phyloP scores from a whole-genome alignment of 352 stramenopile genomes.

The Globisporangium heterothallicum region DNA sequence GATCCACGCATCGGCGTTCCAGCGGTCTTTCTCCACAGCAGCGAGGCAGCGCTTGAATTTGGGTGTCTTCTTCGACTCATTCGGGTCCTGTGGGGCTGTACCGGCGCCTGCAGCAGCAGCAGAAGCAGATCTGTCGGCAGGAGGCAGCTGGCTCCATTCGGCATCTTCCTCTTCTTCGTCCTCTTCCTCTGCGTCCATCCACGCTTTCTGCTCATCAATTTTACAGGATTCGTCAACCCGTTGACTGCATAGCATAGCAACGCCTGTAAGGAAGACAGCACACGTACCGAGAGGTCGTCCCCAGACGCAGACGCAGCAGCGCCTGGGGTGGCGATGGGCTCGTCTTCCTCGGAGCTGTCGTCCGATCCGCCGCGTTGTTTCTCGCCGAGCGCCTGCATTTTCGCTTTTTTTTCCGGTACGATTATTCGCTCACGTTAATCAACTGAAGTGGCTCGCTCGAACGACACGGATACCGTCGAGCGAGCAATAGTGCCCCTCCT shows the following conservation, averaged over 20 bases:
- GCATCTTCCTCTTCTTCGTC: conserved; percentile 83
- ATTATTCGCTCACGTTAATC: no score
- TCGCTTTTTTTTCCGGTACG: conserved; percentile 7
- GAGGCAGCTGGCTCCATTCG: conserved; percentile 53
- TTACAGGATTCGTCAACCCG: background rate
- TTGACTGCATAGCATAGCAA: background rate
- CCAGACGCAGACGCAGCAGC: conserved; percentile 1
- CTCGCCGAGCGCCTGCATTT: conserved; percentile 1
- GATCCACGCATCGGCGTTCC: conserved; percentile 76
- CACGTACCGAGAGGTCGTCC: conserved; percentile 31
- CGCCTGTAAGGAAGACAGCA: background rate
- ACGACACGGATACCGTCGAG: no score
- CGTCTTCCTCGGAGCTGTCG: conserved; percentile 84
- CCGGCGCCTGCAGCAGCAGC: background rate
- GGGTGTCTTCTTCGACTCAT: conserved; percentile 26
- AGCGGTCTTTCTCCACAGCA: conserved; percentile 50
- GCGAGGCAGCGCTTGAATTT: conserved; percentile 60
- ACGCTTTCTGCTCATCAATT: conserved; percentile 45
- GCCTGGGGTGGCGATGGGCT: conserved; percentile 48
- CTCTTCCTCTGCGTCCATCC: conserved; percentile 71
- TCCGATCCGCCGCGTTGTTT: conserved; percentile 31
- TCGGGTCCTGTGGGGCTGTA: background rate
- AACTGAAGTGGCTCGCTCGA: no score
- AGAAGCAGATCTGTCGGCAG: background rate
- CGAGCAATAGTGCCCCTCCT: no score